These are phyloP conservation scores for Chaetomium globosum DNA, from an alignment of 2,329 filamentous ascomycete genomes.

Conservation along the genomic window DNA sequence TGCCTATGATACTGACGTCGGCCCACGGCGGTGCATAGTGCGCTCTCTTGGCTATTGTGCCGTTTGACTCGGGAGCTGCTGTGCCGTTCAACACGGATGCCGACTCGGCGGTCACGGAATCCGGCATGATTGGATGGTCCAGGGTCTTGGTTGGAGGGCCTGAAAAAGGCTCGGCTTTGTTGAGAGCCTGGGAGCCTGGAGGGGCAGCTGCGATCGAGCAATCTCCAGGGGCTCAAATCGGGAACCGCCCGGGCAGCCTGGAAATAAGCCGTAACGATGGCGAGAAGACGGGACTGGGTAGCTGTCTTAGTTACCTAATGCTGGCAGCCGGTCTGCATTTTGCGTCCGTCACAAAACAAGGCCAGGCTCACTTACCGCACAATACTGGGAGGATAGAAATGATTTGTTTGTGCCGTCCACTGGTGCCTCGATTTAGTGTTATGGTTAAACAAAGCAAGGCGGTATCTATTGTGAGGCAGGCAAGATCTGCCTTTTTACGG, in stretches of 20 bases:
- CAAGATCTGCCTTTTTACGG: constrained; percentile 17
- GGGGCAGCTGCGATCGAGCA: not conserved
- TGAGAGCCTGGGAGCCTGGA: not conserved
- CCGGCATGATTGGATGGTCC: constrained; percentile 24
- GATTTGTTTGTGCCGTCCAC: not conserved
- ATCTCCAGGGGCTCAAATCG: not conserved
- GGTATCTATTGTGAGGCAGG: constrained; percentile 2
- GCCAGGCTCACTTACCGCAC: not conserved
- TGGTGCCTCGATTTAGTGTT: constrained; percentile 13
- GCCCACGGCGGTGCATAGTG: constrained; percentile 96
- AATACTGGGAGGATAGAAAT: not conserved
- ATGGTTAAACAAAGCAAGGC: not conserved
- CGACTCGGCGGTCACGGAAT: constrained; percentile 12
- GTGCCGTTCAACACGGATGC: constrained; percentile 18
- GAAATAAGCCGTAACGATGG: not conserved
- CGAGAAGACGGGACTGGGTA: not conserved
- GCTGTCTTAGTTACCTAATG: not conserved
- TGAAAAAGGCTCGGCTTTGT: not conserved
- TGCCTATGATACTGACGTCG: constrained; percentile 92
- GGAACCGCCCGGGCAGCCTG: not conserved
- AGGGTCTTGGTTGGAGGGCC: not conserved
- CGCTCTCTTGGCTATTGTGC: constrained; percentile 59
- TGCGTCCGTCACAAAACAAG: not conserved
- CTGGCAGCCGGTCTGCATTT: constrained; percentile 3
- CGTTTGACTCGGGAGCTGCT: constrained; percentile 34